Evolutionary conservation across 768 basidiomycete genomes (phyloP), one percentile per base, ranked within the genome.

Genomic region (Trametes cinnabarina): DNA sequence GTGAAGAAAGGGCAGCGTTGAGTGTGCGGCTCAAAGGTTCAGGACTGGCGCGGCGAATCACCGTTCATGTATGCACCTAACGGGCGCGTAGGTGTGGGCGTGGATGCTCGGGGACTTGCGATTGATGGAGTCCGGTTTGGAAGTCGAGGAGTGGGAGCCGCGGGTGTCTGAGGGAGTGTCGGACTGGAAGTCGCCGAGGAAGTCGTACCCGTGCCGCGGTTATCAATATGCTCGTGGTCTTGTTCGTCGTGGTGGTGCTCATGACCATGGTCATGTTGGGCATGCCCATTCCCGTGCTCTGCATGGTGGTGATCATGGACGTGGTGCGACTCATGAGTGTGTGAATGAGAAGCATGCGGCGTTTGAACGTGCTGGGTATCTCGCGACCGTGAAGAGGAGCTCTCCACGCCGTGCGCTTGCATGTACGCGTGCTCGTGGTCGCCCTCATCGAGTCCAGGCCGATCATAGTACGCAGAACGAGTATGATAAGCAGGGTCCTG

Each of bases 41-140:
- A 76, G 66, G 73, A 75, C 52, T 66, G 71, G 51, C 69, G 69
- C 69, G 71, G 71, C 71, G 72, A 79, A 75, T 76, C 74, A 79
- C 81, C 81, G 60, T 82, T 82, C 72, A 76, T 72, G 65, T 70
- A 62, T 48, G 58, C 69, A 61, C 75, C 76, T 49, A 74, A 67
- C 28, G 75, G 68, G 37, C 73, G 48, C 11, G 63, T 65, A 12
- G 72, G 71, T 14, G 70, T 69, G 19, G 74, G 71, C 47, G 69
- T 68, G 37, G 72, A 58, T 2, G 68, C 49, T 19, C 72, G 68
- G 40, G 58, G 47, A 37, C 60, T 52, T 48, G 62, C 23, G 37
- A 55, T 58, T 26, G 59, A 60, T 7, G 52, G 34, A 6, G 46
- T 22, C 22, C 41, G 44, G n/a, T 47, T 44, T 20, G 53, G 46